Percentiles rank a stretch among this genome's conserved stretches.
These are phyloP conservation scores for Nicotiana knightiana DNA, from an alignment of 257 asterid species.

Conservation along the genomic window DNA sequence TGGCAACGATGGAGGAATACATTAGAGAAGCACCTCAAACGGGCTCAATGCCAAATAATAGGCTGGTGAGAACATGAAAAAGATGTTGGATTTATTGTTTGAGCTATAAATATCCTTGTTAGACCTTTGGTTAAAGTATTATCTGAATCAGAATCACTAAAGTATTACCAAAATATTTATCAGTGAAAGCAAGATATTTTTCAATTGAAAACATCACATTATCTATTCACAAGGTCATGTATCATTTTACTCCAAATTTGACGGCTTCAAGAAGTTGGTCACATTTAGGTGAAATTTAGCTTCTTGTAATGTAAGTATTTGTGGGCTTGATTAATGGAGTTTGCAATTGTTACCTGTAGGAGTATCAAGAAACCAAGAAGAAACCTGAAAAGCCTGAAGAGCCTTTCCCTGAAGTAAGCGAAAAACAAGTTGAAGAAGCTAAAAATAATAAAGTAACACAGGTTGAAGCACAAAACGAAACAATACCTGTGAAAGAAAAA, in stretches of 20 bases:
- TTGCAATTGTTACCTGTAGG: slow-evolving; percentile 28
- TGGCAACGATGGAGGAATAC: slow-evolving; percentile 89
- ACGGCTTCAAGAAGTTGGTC: neutral
- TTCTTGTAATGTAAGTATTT: neutral
- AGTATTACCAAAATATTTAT: neutral
- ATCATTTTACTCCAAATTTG: neutral
- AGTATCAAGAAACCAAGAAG: slow-evolving; percentile 28
- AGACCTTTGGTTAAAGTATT: neutral
- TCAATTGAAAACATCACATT: neutral
- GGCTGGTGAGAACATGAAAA: slow-evolving; percentile 37
- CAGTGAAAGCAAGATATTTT: neutral
- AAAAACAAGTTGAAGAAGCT: slow-evolving; percentile 24
- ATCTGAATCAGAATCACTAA: neutral
- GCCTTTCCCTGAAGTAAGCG: slow-evolving; percentile 13
- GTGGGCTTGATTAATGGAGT: neutral
- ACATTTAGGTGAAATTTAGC: neutral
- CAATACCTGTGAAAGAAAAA: slow-evolving; percentile 21
- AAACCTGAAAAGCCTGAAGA: slow-evolving; percentile 34
- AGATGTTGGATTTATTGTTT: neutral
- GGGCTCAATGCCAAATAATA: slow-evolving; percentile 34
- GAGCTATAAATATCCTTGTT: neutral
- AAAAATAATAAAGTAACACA: slow-evolving; percentile 25
- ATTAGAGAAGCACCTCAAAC: slow-evolving; percentile 71
- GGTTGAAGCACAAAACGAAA: slow-evolving; percentile 23
- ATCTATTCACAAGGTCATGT: neutral